Evolutionary conservation across 2,329 filamentous ascomycete species (phyloP).

Genomic region (Mycosphaerelloides madeirae): DNA sequence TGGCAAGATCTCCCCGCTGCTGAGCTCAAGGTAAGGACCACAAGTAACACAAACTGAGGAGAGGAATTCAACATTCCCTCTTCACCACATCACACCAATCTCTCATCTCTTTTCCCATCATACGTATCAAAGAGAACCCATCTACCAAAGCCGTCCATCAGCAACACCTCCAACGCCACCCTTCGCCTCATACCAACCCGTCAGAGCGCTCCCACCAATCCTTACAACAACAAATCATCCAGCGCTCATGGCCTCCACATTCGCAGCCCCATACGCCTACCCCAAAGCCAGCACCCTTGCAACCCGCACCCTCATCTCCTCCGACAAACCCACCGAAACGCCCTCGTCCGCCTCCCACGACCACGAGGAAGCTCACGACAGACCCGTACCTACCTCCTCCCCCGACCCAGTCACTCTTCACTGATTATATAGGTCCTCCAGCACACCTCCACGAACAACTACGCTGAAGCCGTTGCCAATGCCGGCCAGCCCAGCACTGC

Average conservation of each 20-base stretch:
- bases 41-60: no score
- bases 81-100: not conserved
- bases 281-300: slow-evolving; percentile 3
- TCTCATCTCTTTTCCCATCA: not conserved
- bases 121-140: not conserved
- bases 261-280: slow-evolving; percentile 5
- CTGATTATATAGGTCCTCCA: slow-evolving; percentile 2
- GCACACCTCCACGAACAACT: slow-evolving; percentile 25
- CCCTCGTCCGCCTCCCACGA: slow-evolving; percentile 16
- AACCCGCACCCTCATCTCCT: slow-evolving; percentile 16
- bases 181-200: no score
- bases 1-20: no score
- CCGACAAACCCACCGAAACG: slow-evolving; percentile 4
- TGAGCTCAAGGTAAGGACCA: no score
- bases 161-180: slow-evolving; percentile 1
- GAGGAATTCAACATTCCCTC: no score
- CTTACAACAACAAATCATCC: not conserved
- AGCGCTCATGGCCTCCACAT: slow-evolving; percentile 10
- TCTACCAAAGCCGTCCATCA: not conserved
- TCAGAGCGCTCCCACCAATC: not conserved
- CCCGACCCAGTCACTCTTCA: slow-evolving; percentile 1
- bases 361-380: slow-evolving; percentile 4
- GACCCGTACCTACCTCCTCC: slow-evolving; percentile 2
- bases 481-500: slow-evolving; percentile 7
- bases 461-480: slow-evolving; percentile 24